Evolutionary conservation across 1,139 yeast genomes (phyloP).

Genomic region (Protomyces gravidus): DNA sequence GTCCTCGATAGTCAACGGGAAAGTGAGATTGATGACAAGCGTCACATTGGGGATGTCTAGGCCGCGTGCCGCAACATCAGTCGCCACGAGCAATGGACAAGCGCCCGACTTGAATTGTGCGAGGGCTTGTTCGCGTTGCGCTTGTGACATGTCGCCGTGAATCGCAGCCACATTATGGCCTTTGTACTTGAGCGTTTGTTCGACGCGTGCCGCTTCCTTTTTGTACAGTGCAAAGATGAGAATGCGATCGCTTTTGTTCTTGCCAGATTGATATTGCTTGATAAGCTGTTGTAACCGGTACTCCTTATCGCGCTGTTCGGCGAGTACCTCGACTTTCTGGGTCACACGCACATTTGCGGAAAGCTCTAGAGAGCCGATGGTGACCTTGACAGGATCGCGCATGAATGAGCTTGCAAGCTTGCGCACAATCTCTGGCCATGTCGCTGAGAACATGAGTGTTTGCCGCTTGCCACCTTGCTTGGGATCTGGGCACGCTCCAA

Average conservation of each 20-base stretch:
- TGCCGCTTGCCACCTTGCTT: conserved; percentile 50
- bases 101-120: conserved; percentile 79
- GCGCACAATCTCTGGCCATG: conserved; percentile 90
- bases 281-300: conserved; percentile 65
- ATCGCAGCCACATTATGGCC: conserved; percentile 85
- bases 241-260: conserved; percentile 65
- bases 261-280: conserved; percentile 63
- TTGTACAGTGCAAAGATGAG: conserved; percentile 90
- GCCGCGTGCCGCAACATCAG: conserved; percentile 99
- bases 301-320: conserved; percentile 75
- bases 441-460: conserved; percentile 84
- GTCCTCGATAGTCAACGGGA: conserved; percentile 96
- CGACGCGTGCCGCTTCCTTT: conserved; percentile 92
- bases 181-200: conserved; percentile 63
- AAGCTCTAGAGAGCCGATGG: conserved; percentile 82
- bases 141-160: conserved; percentile 92
- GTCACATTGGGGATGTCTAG: conserved; percentile 96
- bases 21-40: conserved; percentile 89
- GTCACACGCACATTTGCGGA: conserved; percentile 58
- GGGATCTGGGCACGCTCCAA: conserved; percentile 50
- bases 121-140: conserved; percentile 83
- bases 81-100: conserved; percentile 75
- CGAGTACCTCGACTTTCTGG: conserved; percentile 84
- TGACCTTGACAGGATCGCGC: conserved; percentile 74
- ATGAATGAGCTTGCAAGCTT: conserved; percentile 85